Evolutionary conservation across 805 yeast species (phyloP).

Genomic region (Candida boleticola): DNA sequence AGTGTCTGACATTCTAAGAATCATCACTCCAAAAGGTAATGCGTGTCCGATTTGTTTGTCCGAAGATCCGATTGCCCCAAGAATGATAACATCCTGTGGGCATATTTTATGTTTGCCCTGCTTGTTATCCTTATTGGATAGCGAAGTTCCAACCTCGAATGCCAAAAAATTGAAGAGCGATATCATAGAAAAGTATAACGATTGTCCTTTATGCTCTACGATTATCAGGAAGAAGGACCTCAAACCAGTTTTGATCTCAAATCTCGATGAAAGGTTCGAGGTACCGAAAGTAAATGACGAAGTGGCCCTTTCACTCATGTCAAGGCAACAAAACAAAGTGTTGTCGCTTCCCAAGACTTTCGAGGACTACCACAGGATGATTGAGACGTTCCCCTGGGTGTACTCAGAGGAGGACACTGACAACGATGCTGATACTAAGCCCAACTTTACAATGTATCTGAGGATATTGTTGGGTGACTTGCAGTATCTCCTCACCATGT

Average conservation of each 20-base stretch:
- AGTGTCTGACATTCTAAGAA: slow-evolving; percentile 60
- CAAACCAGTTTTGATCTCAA: slow-evolving; percentile 59
- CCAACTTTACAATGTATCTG: slow-evolving; percentile 44
- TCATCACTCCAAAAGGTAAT: slow-evolving; percentile 70
- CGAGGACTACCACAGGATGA: slow-evolving; percentile 26
- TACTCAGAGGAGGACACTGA: slow-evolving; percentile 11
- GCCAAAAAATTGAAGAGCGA: slow-evolving; percentile 31
- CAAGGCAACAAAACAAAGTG: slow-evolving; percentile 37
- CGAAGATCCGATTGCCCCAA: slow-evolving; percentile 83
- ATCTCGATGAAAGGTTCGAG: slow-evolving; percentile 53
- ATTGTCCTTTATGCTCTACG: slow-evolving; percentile 80
- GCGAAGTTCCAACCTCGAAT: slow-evolving; percentile 41
- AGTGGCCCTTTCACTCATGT: slow-evolving; percentile 63
- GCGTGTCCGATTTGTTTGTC: slow-evolving; percentile 90
- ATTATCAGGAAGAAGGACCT: slow-evolving; percentile 50
- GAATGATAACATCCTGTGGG: slow-evolving; percentile 90
- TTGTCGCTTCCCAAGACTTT: slow-evolving; percentile 49
- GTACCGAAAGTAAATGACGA: slow-evolving; percentile 57
- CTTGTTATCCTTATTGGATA: slow-evolving; percentile 65
- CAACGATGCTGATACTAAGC: slow-evolving; percentile 5
- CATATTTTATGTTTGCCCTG: slow-evolving; percentile 88
- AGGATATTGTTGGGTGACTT: slow-evolving; percentile 69
- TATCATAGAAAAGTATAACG: slow-evolving; percentile 50
- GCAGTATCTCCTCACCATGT: slow-evolving; percentile 51
- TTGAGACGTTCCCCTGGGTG: slow-evolving; percentile 56